Conservation (phyloP, 306 rosid species). For the Sindora glabra region DNA sequence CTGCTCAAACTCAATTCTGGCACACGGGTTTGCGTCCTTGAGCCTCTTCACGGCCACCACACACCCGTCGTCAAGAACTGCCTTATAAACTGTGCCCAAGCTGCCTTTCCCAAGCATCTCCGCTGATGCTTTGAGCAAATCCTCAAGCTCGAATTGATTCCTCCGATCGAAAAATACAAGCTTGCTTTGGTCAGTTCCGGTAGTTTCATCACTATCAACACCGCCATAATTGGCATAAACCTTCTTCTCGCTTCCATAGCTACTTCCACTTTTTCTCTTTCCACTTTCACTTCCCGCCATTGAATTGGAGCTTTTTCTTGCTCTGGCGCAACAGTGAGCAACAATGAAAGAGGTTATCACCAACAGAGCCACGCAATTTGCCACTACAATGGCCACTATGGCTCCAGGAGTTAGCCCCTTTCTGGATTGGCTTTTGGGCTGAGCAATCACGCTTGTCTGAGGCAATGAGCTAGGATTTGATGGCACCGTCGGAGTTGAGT, state of each 20-base stretch:
- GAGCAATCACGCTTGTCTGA: conserved; percentile 28
- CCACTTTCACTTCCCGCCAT: conserved; percentile 59
- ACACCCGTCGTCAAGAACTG: conserved; percentile 78
- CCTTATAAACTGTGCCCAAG: conserved; percentile 85
- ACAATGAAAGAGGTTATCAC: conserved; percentile 66
- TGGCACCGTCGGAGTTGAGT: conserved; percentile 48
- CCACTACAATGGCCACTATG: conserved; percentile 71
- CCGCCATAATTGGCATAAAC: conserved; percentile 64
- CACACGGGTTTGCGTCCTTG: conserved; percentile 87
- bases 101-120: conserved; percentile 99
- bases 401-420: conserved; percentile 60
- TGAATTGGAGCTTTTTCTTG: conserved; percentile 41
- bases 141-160: conserved; percentile 86
- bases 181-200: conserved; percentile 65
- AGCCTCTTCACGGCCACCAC: conserved; percentile 87
- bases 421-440: conserved; percentile 1
- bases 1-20: conserved; percentile 79
- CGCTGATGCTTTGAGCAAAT: conserved; percentile 90
- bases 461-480: conserved; percentile 78
- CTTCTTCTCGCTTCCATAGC: conserved; percentile 74
- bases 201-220: conserved; percentile 75
- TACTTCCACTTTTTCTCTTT: conserved; percentile 70
- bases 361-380: conserved; percentile 57
- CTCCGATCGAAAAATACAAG: conserved; percentile 81
- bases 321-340: conserved; percentile 72